Percentiles rank a stretch among this genome's conserved stretches.
Conservation (phyloP, 73 alveolate species). For the Paramecium primaurelia region DNA sequence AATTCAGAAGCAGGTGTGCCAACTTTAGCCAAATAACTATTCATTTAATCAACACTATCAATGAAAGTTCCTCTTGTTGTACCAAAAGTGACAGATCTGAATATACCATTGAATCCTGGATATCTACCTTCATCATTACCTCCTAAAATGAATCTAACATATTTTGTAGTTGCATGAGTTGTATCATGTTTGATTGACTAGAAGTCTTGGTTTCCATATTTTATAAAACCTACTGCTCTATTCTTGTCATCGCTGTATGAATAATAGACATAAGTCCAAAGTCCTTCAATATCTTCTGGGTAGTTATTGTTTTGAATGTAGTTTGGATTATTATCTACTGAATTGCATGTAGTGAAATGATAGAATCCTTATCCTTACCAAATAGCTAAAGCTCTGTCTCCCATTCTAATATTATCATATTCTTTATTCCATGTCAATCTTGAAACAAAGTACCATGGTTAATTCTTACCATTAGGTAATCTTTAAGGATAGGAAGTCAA, state of each 20-base stretch:
- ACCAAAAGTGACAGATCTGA: slow-evolving; percentile 26
- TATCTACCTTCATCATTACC: slow-evolving; percentile 45
- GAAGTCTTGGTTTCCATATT: slow-evolving; percentile 30
- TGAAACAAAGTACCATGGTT: slow-evolving; percentile 36
- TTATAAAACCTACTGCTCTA: slow-evolving; percentile 33
- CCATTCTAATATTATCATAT: slow-evolving; percentile 50
- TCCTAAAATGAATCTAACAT: slow-evolving; percentile 39
- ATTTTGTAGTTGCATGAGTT: slow-evolving; percentile 28
- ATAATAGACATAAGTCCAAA: slow-evolving; percentile 52
- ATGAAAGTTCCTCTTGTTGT: not conserved
- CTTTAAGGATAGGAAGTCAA: not conserved
- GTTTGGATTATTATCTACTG: not conserved
- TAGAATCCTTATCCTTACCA: slow-evolving; percentile 55
- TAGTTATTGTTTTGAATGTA: slow-evolving; percentile 23
- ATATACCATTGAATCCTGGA: slow-evolving; percentile 47
- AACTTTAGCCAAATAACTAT: not conserved
- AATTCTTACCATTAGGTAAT: not conserved
- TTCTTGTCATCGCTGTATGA: slow-evolving; percentile 9
- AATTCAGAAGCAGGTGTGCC: slow-evolving; percentile 44
- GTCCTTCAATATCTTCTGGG: slow-evolving; percentile 53
- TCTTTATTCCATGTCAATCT: slow-evolving; percentile 11
- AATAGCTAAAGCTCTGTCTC: slow-evolving; percentile 34
- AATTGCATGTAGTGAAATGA: slow-evolving; percentile 45
- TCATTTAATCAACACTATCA: not conserved
- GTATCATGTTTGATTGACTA: slow-evolving; percentile 24